A percentile compares a stretch with the other conserved stretches of the same genome.
Conservation (phyloP, 805 yeast species). For the Candida verbasci region DNA sequence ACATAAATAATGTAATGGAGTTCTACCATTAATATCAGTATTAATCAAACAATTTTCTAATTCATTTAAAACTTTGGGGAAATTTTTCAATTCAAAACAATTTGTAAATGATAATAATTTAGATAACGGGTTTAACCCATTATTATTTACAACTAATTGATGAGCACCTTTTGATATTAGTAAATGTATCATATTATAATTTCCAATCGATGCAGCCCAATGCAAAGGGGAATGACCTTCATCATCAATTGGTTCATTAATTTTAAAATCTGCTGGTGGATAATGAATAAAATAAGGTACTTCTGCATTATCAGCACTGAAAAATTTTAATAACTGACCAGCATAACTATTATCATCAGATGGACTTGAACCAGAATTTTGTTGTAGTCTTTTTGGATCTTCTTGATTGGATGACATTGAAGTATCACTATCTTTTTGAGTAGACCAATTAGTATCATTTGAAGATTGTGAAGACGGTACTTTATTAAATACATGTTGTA, state of each 20-base stretch:
- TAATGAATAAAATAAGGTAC: conserved; percentile 64
- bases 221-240: conserved; percentile 94
- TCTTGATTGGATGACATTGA: conserved; percentile 29
- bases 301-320: conserved; percentile 38
- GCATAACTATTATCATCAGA: conserved; percentile 39
- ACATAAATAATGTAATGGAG: conserved; percentile 84
- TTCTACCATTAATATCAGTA: conserved; percentile 67
- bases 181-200: conserved; percentile 68
- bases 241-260: conserved; percentile 79
- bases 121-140: conserved; percentile 85
- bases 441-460: conserved; percentile 42
- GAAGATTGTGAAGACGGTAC: conserved; percentile 32
- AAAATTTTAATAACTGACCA: conserved; percentile 36
- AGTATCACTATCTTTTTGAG: conserved; percentile 36
- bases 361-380: conserved; percentile 45
- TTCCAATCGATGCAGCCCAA: conserved; percentile 98
- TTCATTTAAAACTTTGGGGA: conserved; percentile 72
- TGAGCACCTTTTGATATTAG: conserved; percentile 74
- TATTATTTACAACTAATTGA: conserved; percentile 45
- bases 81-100: conserved; percentile 74
- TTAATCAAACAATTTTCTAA: conserved; percentile 74
- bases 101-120: conserved; percentile 84
- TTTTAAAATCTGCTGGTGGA: conserved; percentile 63
- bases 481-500: conserved; percentile 6
- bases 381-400: conserved; percentile 10